Evolutionary conservation across 306 rosid genomes (phyloP).

Genomic region (Ormosia emarginata): DNA sequence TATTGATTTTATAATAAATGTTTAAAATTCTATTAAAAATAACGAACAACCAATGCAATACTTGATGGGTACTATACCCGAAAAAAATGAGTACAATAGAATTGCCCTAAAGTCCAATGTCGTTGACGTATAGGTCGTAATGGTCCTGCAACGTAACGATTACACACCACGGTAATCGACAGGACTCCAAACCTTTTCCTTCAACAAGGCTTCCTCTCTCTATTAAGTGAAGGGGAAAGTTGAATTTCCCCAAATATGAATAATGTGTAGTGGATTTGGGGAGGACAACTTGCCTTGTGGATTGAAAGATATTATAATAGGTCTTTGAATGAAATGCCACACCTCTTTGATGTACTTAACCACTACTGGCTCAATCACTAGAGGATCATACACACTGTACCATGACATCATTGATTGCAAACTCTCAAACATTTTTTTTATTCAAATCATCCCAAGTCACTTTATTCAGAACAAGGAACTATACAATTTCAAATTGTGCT

Average conservation of each 20-base stretch:
- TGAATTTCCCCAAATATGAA: conserved; percentile 21
- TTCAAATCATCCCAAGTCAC: not conserved
- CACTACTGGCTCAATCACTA: not conserved
- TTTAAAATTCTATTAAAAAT: too few relatives aligned
- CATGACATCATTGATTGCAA: conserved; percentile 7
- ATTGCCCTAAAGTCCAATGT: not conserved
- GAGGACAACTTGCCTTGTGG: conserved; percentile 12
- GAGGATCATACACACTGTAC: conserved; percentile 13
- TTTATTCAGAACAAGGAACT: conserved; percentile 14
- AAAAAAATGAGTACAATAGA: too few relatives aligned
- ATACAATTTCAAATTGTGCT: conserved; percentile 4
- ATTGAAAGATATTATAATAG: conserved; percentile 4
- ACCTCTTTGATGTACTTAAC: conserved; percentile 17
- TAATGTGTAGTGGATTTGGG: conserved; percentile 14
- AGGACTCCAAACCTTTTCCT: conserved; percentile 23
- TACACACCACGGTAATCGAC: too few relatives aligned
- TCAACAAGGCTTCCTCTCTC: conserved; percentile 24
- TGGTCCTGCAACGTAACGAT: too few relatives aligned
- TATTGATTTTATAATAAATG: too few relatives aligned
- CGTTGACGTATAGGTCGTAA: too few relatives aligned
- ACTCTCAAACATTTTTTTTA: not conserved
- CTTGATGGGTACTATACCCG: too few relatives aligned
- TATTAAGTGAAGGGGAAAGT: conserved; percentile 16
- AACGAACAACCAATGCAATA: too few relatives aligned
- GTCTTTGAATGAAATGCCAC: not conserved